Conservation (phyloP, 129 eudicot species). For the Erigeron canadensis region DNA sequence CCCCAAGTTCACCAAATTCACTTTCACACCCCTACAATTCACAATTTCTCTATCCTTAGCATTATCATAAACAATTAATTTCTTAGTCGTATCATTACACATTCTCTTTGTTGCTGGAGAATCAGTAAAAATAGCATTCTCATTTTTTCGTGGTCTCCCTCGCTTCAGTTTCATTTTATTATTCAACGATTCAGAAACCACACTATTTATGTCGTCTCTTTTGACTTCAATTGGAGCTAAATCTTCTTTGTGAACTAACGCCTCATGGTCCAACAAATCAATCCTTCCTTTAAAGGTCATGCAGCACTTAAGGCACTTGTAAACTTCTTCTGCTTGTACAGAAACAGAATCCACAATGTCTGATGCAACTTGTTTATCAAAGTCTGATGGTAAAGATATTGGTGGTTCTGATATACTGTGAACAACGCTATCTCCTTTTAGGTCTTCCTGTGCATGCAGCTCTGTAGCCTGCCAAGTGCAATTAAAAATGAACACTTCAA, state of each 20-base stretch:
- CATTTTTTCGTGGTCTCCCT: slow-evolving; percentile 54
- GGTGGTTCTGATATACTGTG: slow-evolving; percentile 28
- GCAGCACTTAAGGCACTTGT: slow-evolving; percentile 52
- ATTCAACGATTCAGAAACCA: neutral
- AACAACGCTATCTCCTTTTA: slow-evolving; percentile 18
- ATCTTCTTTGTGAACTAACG: neutral
- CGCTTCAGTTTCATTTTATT: slow-evolving; percentile 45
- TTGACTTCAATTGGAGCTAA: neutral
- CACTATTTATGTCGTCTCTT: neutral
- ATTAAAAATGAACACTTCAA: neutral
- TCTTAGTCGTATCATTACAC: slow-evolving; percentile 21
- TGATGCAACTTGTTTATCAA: neutral
- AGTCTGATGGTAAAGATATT: slow-evolving; percentile 21
- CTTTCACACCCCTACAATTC: slow-evolving; percentile 52
- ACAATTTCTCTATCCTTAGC: slow-evolving; percentile 51
- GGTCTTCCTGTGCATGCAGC: slow-evolving; percentile 17
- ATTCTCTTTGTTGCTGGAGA: neutral
- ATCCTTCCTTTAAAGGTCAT: slow-evolving; percentile 43
- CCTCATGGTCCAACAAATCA: slow-evolving; percentile 45
- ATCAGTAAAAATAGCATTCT: slow-evolving; percentile 6
- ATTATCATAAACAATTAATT: slow-evolving; percentile 33
- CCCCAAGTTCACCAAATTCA: slow-evolving; percentile 47
- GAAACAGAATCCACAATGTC: too few species aligned
- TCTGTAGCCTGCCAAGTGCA: slow-evolving; percentile 39
- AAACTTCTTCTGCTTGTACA: slow-evolving; percentile 33